A percentile compares a stretch with the other conserved stretches of the same genome.
phyloP scores from a whole-genome alignment of 2,329 filamentous ascomycete species.

The Onygenales sp. region DNA sequence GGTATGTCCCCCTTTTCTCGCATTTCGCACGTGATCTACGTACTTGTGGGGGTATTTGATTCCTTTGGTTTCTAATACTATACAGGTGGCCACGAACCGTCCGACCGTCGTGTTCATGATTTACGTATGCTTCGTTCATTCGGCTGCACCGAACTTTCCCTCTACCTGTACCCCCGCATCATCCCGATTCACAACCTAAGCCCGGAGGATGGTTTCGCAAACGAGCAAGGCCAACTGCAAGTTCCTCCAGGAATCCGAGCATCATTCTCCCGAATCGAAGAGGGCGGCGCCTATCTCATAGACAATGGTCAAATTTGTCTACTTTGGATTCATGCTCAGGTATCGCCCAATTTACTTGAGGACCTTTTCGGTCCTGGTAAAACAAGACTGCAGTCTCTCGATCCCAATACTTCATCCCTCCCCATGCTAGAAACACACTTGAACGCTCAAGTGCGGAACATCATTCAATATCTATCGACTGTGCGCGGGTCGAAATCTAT shows the following conservation, averaged over 20 bases:
- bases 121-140: slow-evolving; percentile 84
- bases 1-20: slow-evolving; percentile 25
- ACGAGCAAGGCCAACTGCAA: slow-evolving; percentile 76
- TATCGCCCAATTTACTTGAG: slow-evolving; percentile 79
- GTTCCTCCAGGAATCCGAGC: slow-evolving; percentile 73
- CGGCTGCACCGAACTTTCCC: slow-evolving; percentile 71
- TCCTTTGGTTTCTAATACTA: slow-evolving; percentile 2
- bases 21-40: not conserved
- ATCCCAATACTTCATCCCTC: slow-evolving; percentile 69
- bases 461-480: slow-evolving; percentile 74
- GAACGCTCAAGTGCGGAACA: slow-evolving; percentile 89
- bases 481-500: slow-evolving; percentile 79
- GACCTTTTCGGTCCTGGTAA: slow-evolving; percentile 81
- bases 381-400: slow-evolving; percentile 61
- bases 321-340: slow-evolving; percentile 85
- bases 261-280: slow-evolving; percentile 79
- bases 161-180: slow-evolving; percentile 93
- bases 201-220: slow-evolving; percentile 83
- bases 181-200: slow-evolving; percentile 84
- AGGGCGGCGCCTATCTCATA: slow-evolving; percentile 86
- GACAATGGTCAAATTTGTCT: slow-evolving; percentile 91
- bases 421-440: slow-evolving; percentile 85
- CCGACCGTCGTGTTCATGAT: slow-evolving; percentile 83
- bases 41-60: not conserved
- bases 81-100: slow-evolving; percentile 71